A percentile compares a stretch with the other conserved stretches of the same genome.
These are phyloP conservation scores for Colletotrichum lindemuthianum DNA, from an alignment of 2,329 filamentous ascomycete genomes.

Conservation along the genomic window DNA sequence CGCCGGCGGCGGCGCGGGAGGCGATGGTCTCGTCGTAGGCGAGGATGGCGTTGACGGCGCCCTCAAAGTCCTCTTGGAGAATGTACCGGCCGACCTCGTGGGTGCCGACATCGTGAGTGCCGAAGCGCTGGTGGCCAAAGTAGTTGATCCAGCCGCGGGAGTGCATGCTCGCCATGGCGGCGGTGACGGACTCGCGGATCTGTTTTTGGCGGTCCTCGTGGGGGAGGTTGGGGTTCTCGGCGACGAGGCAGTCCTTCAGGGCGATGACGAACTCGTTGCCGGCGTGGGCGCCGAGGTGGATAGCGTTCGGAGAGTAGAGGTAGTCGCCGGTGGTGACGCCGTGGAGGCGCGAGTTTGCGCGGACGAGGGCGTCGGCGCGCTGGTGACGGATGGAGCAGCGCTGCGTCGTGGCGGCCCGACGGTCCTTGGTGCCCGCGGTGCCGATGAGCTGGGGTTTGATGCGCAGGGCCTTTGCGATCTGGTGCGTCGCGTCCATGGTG, in stretches of 20 bases:
- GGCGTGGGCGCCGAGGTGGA: conserved; percentile 83
- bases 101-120: conserved; percentile 86
- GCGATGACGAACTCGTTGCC: conserved; percentile 96
- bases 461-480: conserved; percentile 78
- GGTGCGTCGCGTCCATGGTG: conserved; percentile 89
- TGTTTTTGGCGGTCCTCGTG: conserved; percentile 40
- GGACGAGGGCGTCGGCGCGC: conserved; percentile 68
- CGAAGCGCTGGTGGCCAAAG: conserved; percentile 96
- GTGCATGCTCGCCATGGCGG: conserved; percentile 73
- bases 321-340: conserved; percentile 82
- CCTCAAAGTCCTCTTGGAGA: conserved; percentile 82
- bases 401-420: conserved; percentile 86
- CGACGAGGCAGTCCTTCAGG: conserved; percentile 82
- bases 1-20: conserved; percentile 50
- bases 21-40: conserved; percentile 74
- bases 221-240: conserved; percentile 29
- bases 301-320: conserved; percentile 74
- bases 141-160: conserved; percentile 94
- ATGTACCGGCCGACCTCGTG: conserved; percentile 87
- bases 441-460: conserved; percentile 79
- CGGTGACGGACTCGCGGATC: conserved; percentile 53
- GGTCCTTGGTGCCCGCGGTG: conserved; percentile 88
- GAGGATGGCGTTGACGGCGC: conserved; percentile 81
- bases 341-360: conserved; percentile 71
- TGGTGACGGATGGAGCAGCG: conserved; percentile 72